Base-by-base conservation (phyloP, 768 basidiomycete species). In the Mrakia gelida region DNA sequence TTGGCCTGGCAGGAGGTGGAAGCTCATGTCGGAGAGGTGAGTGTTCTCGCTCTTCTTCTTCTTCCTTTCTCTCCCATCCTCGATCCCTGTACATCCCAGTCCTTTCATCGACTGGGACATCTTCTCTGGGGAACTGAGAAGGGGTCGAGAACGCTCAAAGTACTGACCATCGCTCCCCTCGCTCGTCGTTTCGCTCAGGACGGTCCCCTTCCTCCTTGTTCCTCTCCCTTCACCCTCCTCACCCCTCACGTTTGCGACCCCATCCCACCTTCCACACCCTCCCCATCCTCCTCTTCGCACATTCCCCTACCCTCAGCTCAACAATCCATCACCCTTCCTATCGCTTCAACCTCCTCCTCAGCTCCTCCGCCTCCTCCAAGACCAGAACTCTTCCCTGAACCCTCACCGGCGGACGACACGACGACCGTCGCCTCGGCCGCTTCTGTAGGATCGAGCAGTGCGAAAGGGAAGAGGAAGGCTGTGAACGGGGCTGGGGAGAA, bases 1-100 rank as follows among this genome's bases (percentile, higher is more conserved):
- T 43, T 79, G 32, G 62, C 52, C 32, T 79, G 78, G 78, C 43
- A 38, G 18, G 78, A 79, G 56, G 78, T 79, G 26, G 78, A 79
- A 43, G 59, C 52, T 26, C 78, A 79, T 54, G 75, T 76, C 23
- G 45, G 63, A 43, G 77, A 73, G 34, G 77, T 78, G 23, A 34
- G 73, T 68, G 26, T 26, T n/a, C n/a, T n/a, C n/a, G 32, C 30
- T 16, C 16, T 15, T 71, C 65, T 62, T 34, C 1, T 43, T 28
- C n/a, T 75, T 7, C 23, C 59, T n/a, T 52, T 56, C 15, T n/a
- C 54, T 74, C 8, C 45, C 15, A 21, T 52, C 18, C 18, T 52
- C 49, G 49, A 52, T 13, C 9, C 2, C 18, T 21, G 2, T 52
- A 2, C 49, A 21, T 52, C 49, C 16, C 18, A 21, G 11, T 52